Conservation (phyloP, 331 rosid genomes). For the Prunus yedoensis region DNA sequence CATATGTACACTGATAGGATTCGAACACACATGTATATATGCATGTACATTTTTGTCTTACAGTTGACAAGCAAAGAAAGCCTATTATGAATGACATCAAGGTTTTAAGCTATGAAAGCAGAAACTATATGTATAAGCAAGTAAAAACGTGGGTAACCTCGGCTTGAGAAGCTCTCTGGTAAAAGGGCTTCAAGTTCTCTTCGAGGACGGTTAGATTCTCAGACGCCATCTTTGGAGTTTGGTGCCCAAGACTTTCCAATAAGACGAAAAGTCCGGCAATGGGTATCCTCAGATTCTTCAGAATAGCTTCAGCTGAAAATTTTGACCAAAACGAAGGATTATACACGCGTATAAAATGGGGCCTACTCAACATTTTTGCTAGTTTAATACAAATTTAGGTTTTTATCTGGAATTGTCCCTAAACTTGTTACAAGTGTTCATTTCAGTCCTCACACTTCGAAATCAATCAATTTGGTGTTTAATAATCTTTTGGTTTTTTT, state of each 20-base stretch:
- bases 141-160: conserved; percentile 45
- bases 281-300: background rate
- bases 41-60: no score
- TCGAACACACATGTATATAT: no score
- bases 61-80: background rate
- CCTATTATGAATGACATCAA: background rate
- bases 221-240: conserved; percentile 46
- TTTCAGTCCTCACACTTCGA: no score
- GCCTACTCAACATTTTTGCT: no score
- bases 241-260: background rate
- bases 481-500: no score
- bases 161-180: conserved; percentile 71
- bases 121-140: no score
- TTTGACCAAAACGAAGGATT: background rate
- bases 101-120: background rate
- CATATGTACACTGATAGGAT: no score
- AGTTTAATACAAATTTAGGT: no score
- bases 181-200: conserved; percentile 57
- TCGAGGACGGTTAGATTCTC: conserved; percentile 29
- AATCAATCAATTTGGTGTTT: no score
- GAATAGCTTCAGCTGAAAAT: background rate
- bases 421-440: no score
- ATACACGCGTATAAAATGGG: no score
- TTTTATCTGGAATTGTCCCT: no score
- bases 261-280: conserved; percentile 8